phyloP scores from a whole-genome alignment of 2,329 filamentous ascomycete genomes.

The Myriangium duriaei region DNA sequence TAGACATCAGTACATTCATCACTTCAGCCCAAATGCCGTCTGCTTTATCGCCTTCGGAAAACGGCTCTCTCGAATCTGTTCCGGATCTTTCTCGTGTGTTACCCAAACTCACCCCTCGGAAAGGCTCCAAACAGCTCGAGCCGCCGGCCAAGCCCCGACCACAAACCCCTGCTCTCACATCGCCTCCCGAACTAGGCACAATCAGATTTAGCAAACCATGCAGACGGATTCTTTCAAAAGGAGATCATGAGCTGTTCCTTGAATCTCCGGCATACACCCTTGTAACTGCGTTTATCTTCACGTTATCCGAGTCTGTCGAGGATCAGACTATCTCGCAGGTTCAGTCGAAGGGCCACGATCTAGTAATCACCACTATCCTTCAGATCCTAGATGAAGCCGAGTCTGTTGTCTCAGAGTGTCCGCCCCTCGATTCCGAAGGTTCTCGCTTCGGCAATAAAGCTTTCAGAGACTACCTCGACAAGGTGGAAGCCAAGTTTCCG shows the following conservation, averaged over 20 bases:
- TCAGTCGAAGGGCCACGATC: conserved; percentile 43
- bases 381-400: conserved; percentile 58
- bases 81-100: conserved; percentile 46
- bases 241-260: conserved; percentile 73
- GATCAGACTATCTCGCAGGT: conserved; percentile 54
- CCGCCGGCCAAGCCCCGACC: conserved; percentile 46
- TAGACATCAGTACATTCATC: background rate
- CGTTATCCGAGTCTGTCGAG: conserved; percentile 67
- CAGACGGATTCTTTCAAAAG: conserved; percentile 66
- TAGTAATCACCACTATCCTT: conserved; percentile 51
- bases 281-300: conserved; percentile 74
- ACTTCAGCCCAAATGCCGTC: too few species aligned
- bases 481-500: conserved; percentile 35
- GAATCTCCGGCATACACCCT: conserved; percentile 63
- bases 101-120: conserved; percentile 55
- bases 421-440: conserved; percentile 73
- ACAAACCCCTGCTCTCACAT: conserved; percentile 59
- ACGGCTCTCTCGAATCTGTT: background rate
- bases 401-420: conserved; percentile 52
- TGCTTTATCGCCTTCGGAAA: conserved; percentile 11
- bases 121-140: conserved; percentile 29
- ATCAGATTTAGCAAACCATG: conserved; percentile 54
- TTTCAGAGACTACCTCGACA: conserved; percentile 71
- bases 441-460: conserved; percentile 91
- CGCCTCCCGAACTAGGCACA: conserved; percentile 49